Percentiles rank a stretch among this genome's conserved stretches.
Conservation (phyloP, 75 land plant genomes). For the Isoetes taiwanensis region DNA sequence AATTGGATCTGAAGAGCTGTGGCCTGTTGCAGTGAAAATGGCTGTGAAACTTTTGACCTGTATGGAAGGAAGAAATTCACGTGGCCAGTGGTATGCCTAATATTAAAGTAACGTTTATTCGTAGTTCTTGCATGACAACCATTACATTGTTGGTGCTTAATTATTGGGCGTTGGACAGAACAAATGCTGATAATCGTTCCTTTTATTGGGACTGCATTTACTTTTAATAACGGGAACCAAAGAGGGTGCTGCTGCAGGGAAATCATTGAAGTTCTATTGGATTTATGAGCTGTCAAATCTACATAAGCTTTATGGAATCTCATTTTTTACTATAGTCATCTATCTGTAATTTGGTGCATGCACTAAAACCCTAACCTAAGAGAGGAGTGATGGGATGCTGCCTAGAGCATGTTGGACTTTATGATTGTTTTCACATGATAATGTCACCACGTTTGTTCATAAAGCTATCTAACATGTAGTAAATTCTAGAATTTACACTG, state of each 20-base stretch:
- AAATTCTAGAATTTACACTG: too few relatives aligned
- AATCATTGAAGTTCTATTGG: background rate
- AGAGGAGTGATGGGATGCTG: too few relatives aligned
- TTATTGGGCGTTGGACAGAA: background rate
- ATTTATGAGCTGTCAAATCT: background rate
- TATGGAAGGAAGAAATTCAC: slow-evolving; percentile 58
- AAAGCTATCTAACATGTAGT: too few relatives aligned
- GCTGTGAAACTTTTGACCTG: slow-evolving; percentile 45
- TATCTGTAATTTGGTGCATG: too few relatives aligned
- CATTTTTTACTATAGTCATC: too few relatives aligned
- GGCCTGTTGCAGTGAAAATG: slow-evolving; percentile 65
- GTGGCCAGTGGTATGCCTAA: slow-evolving; percentile 73
- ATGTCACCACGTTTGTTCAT: too few relatives aligned
- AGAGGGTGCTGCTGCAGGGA: background rate
- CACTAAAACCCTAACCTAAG: too few relatives aligned
- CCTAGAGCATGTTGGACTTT: too few relatives aligned
- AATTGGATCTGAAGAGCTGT: slow-evolving; percentile 57
- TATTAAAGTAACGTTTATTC: too few relatives aligned
- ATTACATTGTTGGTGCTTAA: background rate
- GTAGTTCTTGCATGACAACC: too few relatives aligned
- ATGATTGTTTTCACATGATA: too few relatives aligned
- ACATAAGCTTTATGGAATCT: too few relatives aligned
- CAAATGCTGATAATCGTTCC: background rate
- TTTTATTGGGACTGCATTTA: background rate
- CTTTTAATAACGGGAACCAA: background rate